Conservation (phyloP, 2,329 filamentous ascomycete genomes). For the Cordyceps javanica region DNA sequence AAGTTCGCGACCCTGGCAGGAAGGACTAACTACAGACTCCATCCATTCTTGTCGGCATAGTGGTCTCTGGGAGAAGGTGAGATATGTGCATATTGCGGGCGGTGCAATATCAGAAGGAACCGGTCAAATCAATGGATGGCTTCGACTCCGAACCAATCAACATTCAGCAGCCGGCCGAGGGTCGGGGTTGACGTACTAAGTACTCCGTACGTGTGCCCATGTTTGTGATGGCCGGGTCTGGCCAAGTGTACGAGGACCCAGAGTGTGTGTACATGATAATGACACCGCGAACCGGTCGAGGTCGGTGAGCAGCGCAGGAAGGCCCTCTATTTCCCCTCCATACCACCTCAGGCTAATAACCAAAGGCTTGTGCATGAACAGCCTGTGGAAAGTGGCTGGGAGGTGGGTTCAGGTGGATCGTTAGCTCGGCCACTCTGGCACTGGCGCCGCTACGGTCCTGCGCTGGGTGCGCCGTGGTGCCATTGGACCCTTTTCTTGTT, state of each 20-base stretch:
- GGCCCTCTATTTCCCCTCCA: neutral
- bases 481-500: constrained; percentile 10
- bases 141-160: neutral
- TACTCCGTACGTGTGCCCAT: no score
- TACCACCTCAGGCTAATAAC: constrained; percentile 1
- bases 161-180: neutral
- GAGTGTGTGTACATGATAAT: neutral
- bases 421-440: constrained; percentile 6
- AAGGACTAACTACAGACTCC: constrained; percentile 3
- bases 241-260: neutral
- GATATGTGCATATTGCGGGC: constrained; percentile 1
- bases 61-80: neutral
- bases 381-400: constrained; percentile 10
- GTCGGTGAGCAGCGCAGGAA: constrained; percentile 5
- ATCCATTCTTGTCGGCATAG: no score
- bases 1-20: neutral
- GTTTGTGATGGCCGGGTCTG: constrained; percentile 5
- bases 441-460: neutral
- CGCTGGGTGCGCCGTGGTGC: neutral
- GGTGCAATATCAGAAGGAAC: constrained; percentile 1
- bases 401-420: constrained; percentile 12
- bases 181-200: constrained; percentile 4
- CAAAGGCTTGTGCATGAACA: constrained; percentile 12
- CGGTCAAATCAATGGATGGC: neutral
- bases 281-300: constrained; percentile 10